These are phyloP conservation scores for Allium sativum DNA, from an alignment of 106 monocot species.

Conservation along the genomic window DNA sequence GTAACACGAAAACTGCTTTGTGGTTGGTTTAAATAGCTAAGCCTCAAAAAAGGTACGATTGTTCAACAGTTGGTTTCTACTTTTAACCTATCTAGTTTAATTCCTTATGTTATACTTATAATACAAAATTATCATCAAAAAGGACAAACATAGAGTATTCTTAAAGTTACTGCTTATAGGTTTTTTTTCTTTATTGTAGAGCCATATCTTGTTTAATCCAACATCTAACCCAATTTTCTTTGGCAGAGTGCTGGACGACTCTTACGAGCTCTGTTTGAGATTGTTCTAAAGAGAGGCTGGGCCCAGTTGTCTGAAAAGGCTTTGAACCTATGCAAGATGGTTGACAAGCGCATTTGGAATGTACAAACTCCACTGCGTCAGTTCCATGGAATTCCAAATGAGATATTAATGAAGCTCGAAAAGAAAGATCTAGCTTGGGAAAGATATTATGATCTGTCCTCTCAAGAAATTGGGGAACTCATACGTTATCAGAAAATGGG, in stretches of 20 bases:
- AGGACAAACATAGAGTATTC: too few species aligned
- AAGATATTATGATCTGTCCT: constrained; percentile 81
- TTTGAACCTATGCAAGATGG: constrained; percentile 93
- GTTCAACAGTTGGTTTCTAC: too few species aligned
- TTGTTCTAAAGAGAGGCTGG: constrained; percentile 92
- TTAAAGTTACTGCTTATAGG: too few species aligned
- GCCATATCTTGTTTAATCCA: not conserved
- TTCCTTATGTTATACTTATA: too few species aligned
- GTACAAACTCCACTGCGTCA: constrained; percentile 94
- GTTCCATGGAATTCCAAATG: constrained; percentile 85
- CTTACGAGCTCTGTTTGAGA: constrained; percentile 88
- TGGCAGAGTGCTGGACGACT: constrained; percentile 93
- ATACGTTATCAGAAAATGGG: constrained; percentile 86
- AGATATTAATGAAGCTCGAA: constrained; percentile 88
- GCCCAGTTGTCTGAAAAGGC: constrained; percentile 90
- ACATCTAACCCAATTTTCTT: constrained; percentile 5
- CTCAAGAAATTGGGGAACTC: constrained; percentile 92
- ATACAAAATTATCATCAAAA: too few species aligned
- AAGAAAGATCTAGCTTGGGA: constrained; percentile 97
- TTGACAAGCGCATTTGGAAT: constrained; percentile 97
- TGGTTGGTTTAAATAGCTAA: too few species aligned
- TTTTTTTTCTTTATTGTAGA: too few species aligned
- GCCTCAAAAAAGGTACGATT: too few species aligned
- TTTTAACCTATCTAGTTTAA: too few species aligned
- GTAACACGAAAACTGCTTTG: too few species aligned